phyloP scores from a whole-genome alignment of 2,329 filamentous ascomycete species.

The Ampelomyces quisqualis region DNA sequence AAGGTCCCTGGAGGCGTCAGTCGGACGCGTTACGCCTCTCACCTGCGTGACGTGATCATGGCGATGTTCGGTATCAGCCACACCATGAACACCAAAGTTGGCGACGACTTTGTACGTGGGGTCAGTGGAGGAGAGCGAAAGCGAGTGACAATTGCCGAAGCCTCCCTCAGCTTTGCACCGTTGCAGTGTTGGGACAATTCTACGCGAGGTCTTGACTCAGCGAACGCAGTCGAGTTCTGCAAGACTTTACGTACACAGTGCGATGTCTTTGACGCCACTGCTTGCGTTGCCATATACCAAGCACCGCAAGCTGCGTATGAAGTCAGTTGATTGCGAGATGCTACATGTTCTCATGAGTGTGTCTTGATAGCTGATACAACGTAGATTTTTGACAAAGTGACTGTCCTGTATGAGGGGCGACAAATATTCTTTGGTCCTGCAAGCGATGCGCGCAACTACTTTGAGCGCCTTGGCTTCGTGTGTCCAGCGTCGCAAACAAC shows the following conservation, averaged over 20 bases:
- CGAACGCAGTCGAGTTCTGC: conserved; percentile 59
- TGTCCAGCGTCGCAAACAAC: conserved; percentile 68
- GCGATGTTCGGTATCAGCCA: conserved; percentile 72
- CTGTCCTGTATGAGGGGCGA: conserved; percentile 69
- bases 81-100: conserved; percentile 68
- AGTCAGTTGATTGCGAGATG: conserved; percentile 16
- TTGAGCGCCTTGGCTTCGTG: conserved; percentile 67
- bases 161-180: conserved; percentile 17
- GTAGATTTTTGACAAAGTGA: conserved; percentile 62
- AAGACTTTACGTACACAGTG: conserved; percentile 54
- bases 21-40: conserved; percentile 57
- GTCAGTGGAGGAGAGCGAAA: conserved; percentile 67
- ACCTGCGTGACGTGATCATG: conserved; percentile 66
- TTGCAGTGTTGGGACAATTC: conserved; percentile 51
- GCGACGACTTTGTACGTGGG: conserved; percentile 73
- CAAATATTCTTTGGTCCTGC: conserved; percentile 72
- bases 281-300: conserved; percentile 57
- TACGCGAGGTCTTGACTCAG: conserved; percentile 29
- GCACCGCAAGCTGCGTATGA: conserved; percentile 67
- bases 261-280: conserved; percentile 52
- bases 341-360: background rate
- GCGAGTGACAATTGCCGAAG: conserved; percentile 27
- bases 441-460: conserved; percentile 64
- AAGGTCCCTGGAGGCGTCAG: conserved; percentile 59
- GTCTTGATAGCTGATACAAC: background rate